Evolutionary conservation across 495 filamentous ascomycete species (phyloP), one percentile per base, ranked within the genome.

Genomic region (Hypoxylon subgilvum): DNA sequence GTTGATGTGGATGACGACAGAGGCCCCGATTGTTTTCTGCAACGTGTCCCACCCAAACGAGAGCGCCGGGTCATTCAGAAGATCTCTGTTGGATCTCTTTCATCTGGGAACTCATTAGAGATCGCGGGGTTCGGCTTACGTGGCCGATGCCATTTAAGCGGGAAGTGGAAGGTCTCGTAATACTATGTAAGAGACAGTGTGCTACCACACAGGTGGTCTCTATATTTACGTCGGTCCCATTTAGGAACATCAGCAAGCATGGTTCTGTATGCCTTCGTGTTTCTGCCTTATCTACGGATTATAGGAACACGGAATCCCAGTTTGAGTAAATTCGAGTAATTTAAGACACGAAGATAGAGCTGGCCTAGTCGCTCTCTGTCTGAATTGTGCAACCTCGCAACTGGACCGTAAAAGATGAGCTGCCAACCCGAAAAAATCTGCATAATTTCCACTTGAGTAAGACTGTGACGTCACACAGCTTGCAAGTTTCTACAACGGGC

Each of bases 111-210:
- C n/a, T 27, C 28, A 51, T 38, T 31, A 25, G 30, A 57, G 61
- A 64, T 64, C 54, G 61, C 44, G 61, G 61, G 61, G 61, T n/a
- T 58, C 38, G 61, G 54, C 12, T 25, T 21, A 18, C 27, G 31
- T 13, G 57, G 18, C 32, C 39, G 32, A 44, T 44, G 10, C 22
- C 21, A 38, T 21, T 27, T 43, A 46, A 51, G 55, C 27, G 41
- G 40, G 31, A 16, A 6, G 32, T 34, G 1, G 10, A 14, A 18
- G 6, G 19, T n/a, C n/a, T n/a, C n/a, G n/a, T n/a, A n/a, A n/a
- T n/a, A n/a, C n/a, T n/a, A n/a, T n/a, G n/a, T n/a, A n/a, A n/a
- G n/a, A n/a, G n/a, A n/a, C n/a, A n/a, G n/a, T n/a, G n/a, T n/a
- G n/a, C n/a, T n/a, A n/a, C n/a, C n/a, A n/a, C n/a, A n/a, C n/a